Evolutionary conservation across 345 rosid genomes (phyloP), one percentile per base, ranked within the genome.

Genomic region (Cardamine occulta): DNA sequence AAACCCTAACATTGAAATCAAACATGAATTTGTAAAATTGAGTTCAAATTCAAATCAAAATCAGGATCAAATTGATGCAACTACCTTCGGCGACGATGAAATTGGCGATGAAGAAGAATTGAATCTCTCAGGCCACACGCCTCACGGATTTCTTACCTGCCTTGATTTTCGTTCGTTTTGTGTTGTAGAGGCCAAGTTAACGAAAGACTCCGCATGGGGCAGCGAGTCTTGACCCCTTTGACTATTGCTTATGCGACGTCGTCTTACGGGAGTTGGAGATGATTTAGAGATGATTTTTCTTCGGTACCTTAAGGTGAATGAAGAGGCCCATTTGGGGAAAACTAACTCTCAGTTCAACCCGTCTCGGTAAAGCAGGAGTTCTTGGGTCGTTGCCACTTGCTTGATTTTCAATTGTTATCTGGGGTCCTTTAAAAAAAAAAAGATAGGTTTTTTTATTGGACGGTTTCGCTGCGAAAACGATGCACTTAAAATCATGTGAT

Each of bases 111-210:
- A 54, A 70, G 51, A 35, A 54, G 66, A 47, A 53, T 14, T 67
- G 74, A 78, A 78, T 66, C 73, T n/a, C n/a, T 52, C 57, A 52
- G 77, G 72, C 2, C 51, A 70, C 72, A 63, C 55, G 45, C 35
- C 81, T 66, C 77, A 67, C 70, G 65, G 77, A 52, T 72, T 58
- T 72, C 77, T 72, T 71, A 77, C 80, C 71, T 8, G 80, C 80
- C 80, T 76, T 56, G 76, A 39, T 77, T 65, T 70, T 21, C 63
- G 70, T 63, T 52, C 66, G 28, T n/a, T n/a, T n/a, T n/a, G n/a
- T n/a, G 67, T 59, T 78, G 73, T 52, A 60, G 77, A 72, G 73
- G 68, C 81, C 31, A 77, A 28, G 31, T 52, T 71, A 66, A 4
- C 14, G 73, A 49, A 51, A 78, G 23, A 78, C 81, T 72, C 81